Evolutionary conservation across 169 alveolate species (phyloP), one percentile per base, ranked within the genome.

Genomic region (Eimeria maxima): DNA sequence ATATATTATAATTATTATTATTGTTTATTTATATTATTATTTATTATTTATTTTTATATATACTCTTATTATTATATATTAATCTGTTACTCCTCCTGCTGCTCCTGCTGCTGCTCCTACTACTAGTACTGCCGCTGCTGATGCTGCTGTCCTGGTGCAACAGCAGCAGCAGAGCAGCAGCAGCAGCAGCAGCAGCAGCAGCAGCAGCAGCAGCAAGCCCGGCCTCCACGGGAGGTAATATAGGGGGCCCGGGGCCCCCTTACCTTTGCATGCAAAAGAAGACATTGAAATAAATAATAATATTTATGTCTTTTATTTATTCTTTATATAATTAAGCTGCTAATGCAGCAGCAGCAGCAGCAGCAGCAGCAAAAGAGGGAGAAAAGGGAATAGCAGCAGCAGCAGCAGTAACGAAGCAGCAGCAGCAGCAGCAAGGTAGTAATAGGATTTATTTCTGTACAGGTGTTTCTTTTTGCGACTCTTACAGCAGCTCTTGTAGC

Each of bases 261-360:
- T 33, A 4, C 45, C 7, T 57, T 16, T 69, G 80, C 80, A n/a
- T 69, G 80, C 80, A 18, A 16, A 42, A 69, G 14, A n/a, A 69
- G 38, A 33, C 80, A 33, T 8, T 27, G 44, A n/a, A 69, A 33
- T 16, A 69, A 69, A 69, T 24, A 69, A 24, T n/a, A n/a, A 27
- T 27, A 69, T 69, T 27, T 69, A 8, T 57, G 24, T 57, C 16
- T 13, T 57, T 69, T 69, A 33, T 16, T 69, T 69, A 42, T n/a
- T 3, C 18, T 69, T 69, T 8, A 69, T 69, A 69, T 45, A 69
- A 42, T 45, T 14, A 42, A 69, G 45, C 80, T 24, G 80, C 38
- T 8, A 45, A 42, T n/a, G 80, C 80, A 69, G 80, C 80, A 69
- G 45, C 80, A 69, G 80, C 80, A 69, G 80, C 80, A 69, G 80